phyloP scores from a whole-genome alignment of 805 yeast species.

The Wickerhamomyces sydowiorum region DNA sequence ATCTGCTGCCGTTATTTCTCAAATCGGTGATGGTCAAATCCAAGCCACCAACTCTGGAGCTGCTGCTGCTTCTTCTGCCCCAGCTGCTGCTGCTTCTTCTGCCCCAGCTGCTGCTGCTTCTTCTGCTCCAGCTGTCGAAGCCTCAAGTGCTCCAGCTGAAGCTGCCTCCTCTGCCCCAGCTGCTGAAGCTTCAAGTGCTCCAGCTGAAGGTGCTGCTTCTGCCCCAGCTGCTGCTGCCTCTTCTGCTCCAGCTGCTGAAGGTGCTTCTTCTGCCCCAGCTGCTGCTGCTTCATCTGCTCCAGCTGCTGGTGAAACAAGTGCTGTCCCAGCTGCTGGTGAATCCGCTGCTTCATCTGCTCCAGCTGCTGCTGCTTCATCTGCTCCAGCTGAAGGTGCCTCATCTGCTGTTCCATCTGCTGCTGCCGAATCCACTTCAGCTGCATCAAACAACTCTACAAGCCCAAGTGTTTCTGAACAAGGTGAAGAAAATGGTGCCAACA shows the following conservation, averaged over 20 bases:
- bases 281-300: conserved; percentile 20
- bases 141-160: conserved; percentile 26
- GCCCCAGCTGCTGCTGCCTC: conserved; percentile 28
- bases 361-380: conserved; percentile 23
- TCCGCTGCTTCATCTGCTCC: conserved; percentile 3
- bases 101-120: conserved; percentile 17
- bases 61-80: conserved; percentile 36
- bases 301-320: conserved; percentile 16
- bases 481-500: conserved; percentile 4
- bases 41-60: conserved; percentile 16
- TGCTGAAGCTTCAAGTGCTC: conserved; percentile 18
- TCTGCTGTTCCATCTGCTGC: conserved; percentile 28
- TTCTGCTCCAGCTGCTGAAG: conserved; percentile 28
- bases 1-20: conserved; percentile 27
- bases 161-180: conserved; percentile 15
- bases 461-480: conserved; percentile 32
- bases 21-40: conserved; percentile 19
- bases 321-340: conserved; percentile 27
- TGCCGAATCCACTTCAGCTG: conserved; percentile 27
- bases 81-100: conserved; percentile 35
- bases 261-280: conserved; percentile 13
- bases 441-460: conserved; percentile 17
- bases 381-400: conserved; percentile 22
- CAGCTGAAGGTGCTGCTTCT: conserved; percentile 22
- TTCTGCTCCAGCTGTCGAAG: conserved; percentile 19